A percentile compares a stretch with the other conserved stretches of the same genome.
phyloP scores from a whole-genome alignment of 2,329 filamentous ascomycete species.

The Stachybotrys chlorohalonatus region DNA sequence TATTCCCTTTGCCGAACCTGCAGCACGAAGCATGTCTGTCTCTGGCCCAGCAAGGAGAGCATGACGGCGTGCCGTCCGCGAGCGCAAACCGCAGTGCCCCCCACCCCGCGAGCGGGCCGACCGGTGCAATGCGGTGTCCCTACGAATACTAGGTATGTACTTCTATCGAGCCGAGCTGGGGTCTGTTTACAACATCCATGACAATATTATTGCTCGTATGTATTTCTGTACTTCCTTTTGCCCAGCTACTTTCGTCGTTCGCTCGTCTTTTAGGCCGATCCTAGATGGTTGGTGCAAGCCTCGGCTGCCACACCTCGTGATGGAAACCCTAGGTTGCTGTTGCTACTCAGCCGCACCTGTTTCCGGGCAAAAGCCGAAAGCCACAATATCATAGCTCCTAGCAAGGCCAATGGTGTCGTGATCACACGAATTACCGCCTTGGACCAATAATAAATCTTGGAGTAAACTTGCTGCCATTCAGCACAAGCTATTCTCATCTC shows the following conservation, averaged over 20 bases:
- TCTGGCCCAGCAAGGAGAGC: background rate
- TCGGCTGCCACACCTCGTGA: background rate
- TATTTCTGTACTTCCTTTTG: too few species aligned
- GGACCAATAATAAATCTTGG: too few species aligned
- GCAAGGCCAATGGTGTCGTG: background rate
- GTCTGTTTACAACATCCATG: background rate
- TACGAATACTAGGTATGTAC: background rate
- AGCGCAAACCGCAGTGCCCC: background rate
- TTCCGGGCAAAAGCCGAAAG: background rate
- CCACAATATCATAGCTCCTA: background rate
- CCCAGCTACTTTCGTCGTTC: too few species aligned
- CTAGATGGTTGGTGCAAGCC: background rate
- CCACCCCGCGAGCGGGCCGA: background rate
- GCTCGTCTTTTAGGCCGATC: too few species aligned
- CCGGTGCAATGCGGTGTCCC: background rate
- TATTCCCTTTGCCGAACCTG: background rate
- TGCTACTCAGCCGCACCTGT: background rate
- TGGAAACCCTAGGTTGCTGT: background rate
- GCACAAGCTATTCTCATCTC: too few species aligned
- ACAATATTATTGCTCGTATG: background rate
- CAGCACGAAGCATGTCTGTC: too few species aligned
- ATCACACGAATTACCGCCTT: background rate
- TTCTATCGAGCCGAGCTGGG: background rate
- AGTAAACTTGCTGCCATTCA: too few species aligned
- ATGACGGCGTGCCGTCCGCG: background rate